phyloP scores from a whole-genome alignment of 495 filamentous ascomycete genomes.

The Rusavskia elegans region DNA sequence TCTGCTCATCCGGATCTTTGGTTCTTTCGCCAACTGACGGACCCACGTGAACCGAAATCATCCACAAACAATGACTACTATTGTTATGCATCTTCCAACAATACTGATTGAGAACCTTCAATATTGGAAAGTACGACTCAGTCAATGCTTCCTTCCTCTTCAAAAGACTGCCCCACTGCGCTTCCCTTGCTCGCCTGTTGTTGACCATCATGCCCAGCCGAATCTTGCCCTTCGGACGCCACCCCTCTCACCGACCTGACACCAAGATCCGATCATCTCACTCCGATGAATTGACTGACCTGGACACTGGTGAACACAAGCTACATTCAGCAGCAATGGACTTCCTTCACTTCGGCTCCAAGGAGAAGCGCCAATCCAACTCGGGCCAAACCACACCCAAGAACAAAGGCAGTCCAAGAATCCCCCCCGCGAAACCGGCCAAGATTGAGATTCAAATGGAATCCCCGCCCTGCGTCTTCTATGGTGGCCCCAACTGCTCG shows the following conservation, averaged over 20 bases:
- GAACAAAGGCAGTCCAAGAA: conserved; percentile 8
- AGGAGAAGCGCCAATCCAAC: background rate
- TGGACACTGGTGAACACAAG: background rate
- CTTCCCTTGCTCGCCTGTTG: background rate
- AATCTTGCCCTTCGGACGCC: background rate
- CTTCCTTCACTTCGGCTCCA: background rate
- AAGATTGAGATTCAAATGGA: conserved; percentile 67
- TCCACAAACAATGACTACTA: background rate
- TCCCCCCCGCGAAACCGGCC: conserved; percentile 23
- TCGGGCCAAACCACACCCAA: background rate
- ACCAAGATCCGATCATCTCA: background rate
- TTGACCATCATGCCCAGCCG: background rate
- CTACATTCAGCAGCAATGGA: background rate
- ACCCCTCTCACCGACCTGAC: background rate
- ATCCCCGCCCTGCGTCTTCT: conserved; percentile 77
- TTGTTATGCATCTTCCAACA: too few relatives aligned
- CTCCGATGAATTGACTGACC: background rate
- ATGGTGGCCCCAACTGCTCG: conserved; percentile 59
- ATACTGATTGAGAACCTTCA: too few relatives aligned
- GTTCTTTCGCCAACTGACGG: background rate
- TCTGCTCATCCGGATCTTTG: background rate
- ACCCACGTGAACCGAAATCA: background rate
- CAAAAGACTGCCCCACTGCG: background rate
- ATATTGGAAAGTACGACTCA: too few relatives aligned
- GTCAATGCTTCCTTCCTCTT: background rate